Evolutionary conservation across 208 protist species (phyloP).

Genomic region (Borovskyia barvae): DNA sequence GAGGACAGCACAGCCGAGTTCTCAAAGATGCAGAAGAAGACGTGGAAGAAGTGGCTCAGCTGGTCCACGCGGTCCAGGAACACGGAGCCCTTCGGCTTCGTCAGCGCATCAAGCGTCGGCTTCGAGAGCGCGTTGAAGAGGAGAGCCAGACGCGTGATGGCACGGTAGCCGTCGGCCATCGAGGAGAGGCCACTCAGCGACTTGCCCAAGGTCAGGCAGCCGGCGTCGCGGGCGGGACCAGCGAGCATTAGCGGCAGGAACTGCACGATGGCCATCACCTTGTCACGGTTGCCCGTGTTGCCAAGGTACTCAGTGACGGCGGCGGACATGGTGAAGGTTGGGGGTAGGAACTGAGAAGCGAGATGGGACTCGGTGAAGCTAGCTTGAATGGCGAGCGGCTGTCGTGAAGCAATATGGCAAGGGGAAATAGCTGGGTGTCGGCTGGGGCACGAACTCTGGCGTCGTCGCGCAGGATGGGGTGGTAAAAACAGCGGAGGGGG

Average conservation of each 20-base stretch:
- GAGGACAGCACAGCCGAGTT: conserved; percentile 74
- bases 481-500: too few relatives aligned
- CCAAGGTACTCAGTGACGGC: conserved; percentile 54
- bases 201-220: conserved; percentile 57
- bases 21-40: conserved; percentile 83
- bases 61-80: conserved; percentile 62
- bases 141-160: conserved; percentile 83
- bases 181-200: conserved; percentile 61
- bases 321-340: conserved; percentile 37
- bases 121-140: conserved; percentile 70
- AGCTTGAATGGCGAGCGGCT: too few relatives aligned
- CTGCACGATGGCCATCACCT: conserved; percentile 88
- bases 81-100: conserved; percentile 56
- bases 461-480: too few relatives aligned
- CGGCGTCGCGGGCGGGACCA: conserved; percentile 52
- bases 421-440: too few relatives aligned
- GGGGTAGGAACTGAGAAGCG: neutral
- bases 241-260: conserved; percentile 78
- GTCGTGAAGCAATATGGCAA: too few relatives aligned
- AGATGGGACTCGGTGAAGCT: too few relatives aligned
- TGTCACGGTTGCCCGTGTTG: conserved; percentile 80
- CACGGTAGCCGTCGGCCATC: conserved; percentile 85
- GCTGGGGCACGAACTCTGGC: too few relatives aligned
- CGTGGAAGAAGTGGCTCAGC: conserved; percentile 78
- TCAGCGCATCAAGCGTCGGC: conserved; percentile 47